Conservation (phyloP, 257 asterid species). For the Primulina huaijiensis region DNA sequence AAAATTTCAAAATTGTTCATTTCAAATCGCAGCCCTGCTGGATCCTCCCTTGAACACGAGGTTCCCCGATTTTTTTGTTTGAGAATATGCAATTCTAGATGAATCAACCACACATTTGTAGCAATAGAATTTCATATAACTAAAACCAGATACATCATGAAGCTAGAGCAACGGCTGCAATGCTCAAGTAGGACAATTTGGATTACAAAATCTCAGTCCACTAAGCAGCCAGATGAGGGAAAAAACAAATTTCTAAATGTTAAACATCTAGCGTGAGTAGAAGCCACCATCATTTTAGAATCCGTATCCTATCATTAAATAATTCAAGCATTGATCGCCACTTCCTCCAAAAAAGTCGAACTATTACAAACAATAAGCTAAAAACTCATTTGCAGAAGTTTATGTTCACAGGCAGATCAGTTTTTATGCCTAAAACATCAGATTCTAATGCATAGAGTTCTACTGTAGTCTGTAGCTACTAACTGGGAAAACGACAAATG, state of each 20-base stretch:
- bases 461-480: background rate
- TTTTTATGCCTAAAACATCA: background rate
- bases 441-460: background rate
- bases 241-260: background rate
- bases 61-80: background rate
- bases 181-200: background rate
- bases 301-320: background rate
- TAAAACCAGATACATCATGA: constrained; percentile 1
- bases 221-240: constrained; percentile 2
- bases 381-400: too few species aligned
- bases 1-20: background rate
- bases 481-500: background rate
- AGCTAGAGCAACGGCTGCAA: background rate
- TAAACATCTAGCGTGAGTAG: background rate
- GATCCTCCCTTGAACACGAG: background rate
- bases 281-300: background rate
- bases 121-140: background rate
- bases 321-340: background rate
- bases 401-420: background rate
- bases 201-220: constrained; percentile 3
- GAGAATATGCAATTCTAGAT: background rate
- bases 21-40: background rate
- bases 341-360: background rate
- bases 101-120: background rate
- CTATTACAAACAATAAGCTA: background rate